Base-by-base conservation (phyloP, 2,329 filamentous ascomycete species). In the Madurella fahalii region DNA sequence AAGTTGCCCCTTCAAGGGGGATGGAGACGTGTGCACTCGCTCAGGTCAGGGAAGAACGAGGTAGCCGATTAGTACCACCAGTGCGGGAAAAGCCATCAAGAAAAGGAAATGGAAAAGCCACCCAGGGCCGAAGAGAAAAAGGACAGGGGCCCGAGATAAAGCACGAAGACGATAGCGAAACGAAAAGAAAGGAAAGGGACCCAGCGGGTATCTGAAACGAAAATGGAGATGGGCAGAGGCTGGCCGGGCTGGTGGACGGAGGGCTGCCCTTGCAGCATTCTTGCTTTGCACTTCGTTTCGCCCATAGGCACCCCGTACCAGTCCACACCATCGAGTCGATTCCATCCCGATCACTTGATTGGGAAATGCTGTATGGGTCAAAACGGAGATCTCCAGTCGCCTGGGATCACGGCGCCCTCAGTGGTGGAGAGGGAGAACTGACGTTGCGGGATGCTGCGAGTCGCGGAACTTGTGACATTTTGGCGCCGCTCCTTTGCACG, bases 131-230 rank as follows among this genome's bases (percentile, higher is more conserved):
- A 48, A 40, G 52, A 55, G 55, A 48, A 53, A 53, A 50, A 16
- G 43, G 40, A 48, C 55, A 47, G 50, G 40, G 58, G 51, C 40
- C 50, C 16, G 47, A 50, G 44, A 53, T 34, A 56, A 52, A 50
- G 52, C 57, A 53, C 52, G 40, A 47, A 52, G 43, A 37, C 9
- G 30, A 45, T 20, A 47, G 39, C 15, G 18, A 42, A 53, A 37
- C 18, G 37, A 41, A 34, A 13, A 30, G 37, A 43, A 53, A 49
- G 43, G 25, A 39, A 48, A 50, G 51, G 46, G 50, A 50, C 54
- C 58, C 54, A 59, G 63, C 60, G 63, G 63, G 60, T 65, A 64
- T 62, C 54, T 64, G 63, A 65, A 65, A 65, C 63, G 53, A 54
- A 50, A n/a, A 53, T 54, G 52, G 49, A 53, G 52, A 58, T 55